Conservation (phyloP, 2,329 filamentous ascomycete species). For the Cercospora sojina region DNA sequence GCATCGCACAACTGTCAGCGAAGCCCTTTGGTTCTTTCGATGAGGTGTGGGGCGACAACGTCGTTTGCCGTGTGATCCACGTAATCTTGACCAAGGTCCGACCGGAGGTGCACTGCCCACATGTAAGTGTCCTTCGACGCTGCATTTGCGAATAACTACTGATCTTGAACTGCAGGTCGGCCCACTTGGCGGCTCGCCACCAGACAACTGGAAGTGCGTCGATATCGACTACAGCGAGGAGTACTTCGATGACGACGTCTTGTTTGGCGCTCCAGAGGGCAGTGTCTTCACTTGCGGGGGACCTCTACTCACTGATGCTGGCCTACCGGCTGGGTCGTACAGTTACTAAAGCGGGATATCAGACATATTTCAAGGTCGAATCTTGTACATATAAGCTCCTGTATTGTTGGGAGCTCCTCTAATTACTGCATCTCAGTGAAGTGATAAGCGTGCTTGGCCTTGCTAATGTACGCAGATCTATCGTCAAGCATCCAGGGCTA, state of each 20-base stretch:
- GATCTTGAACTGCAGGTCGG: background rate
- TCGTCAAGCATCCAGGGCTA: background rate
- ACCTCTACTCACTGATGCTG: background rate
- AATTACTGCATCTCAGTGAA: background rate
- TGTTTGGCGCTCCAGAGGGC: constrained; percentile 26
- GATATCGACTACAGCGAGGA: constrained; percentile 30
- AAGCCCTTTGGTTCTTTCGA: constrained; percentile 46
- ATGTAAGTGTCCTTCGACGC: constrained; percentile 29
- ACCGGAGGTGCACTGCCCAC: constrained; percentile 35
- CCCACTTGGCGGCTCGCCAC: constrained; percentile 3
- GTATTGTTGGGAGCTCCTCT: background rate
- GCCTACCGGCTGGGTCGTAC: background rate
- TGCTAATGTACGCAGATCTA: background rate
- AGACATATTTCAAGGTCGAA: background rate
- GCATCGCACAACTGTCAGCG: constrained; percentile 35
- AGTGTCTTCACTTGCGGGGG: constrained; percentile 22
- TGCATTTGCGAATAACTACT: background rate
- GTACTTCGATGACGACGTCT: constrained; percentile 32
- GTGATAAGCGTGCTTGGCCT: background rate
- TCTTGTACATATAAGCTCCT: background rate
- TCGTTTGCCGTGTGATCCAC: constrained; percentile 47
- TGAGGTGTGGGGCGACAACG: constrained; percentile 47
- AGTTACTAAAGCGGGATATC: background rate
- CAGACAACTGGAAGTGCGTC: constrained; percentile 32
- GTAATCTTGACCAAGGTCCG: constrained; percentile 38